Evolutionary conservation across 805 yeast species (phyloP), one percentile per base, ranked within the genome.

Genomic region (Kurtzmaniella cleridarum): DNA sequence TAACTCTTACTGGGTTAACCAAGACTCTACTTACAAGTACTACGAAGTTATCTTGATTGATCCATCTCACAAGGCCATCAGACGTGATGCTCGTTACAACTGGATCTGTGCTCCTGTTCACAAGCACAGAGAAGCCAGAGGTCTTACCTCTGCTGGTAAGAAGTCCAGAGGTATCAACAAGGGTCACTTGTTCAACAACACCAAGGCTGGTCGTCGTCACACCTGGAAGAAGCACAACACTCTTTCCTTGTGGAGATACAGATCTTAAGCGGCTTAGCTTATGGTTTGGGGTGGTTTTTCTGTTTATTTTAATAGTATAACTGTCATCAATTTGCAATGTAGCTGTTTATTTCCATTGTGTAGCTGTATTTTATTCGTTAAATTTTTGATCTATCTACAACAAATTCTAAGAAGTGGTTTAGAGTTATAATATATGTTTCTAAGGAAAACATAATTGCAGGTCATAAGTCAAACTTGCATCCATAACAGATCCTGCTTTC

Each of bases 141-240:
- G 98, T 75, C 87, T 93, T 65, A 93, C 98, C 66, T 66, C 96
- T 61, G 81, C 90, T 60, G 98, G 98, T 71, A 93, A 90, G 95
- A 84, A 89, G 76, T 88, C 95, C 76, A 86, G 98, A 83, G 98
- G 98, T 87, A 88, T 93, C 83, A 89, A 90, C 95, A 93, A 91
- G 87, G 98, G 98, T 74, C 98, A 93, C 91, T 78, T 79, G 73
- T 93, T 65, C 96, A 80, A 84, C 96, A 89, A 91, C 84, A 91
- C 98, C 81, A 73, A 75, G 64, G 89, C 96, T 64, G 98, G 98
- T 71, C 89, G 97, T 78, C 86, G 95, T 75, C 95, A 91, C 88
- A 93, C 91, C 78, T 91, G 98, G 98, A 93, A 91, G 88, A 86
- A 80, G 73, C 89, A 91, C 80, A 93, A 91, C 93, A 93, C 98